Evolutionary conservation across 805 yeast species (phyloP).

Genomic region (Lachancea thermotolerans): DNA sequence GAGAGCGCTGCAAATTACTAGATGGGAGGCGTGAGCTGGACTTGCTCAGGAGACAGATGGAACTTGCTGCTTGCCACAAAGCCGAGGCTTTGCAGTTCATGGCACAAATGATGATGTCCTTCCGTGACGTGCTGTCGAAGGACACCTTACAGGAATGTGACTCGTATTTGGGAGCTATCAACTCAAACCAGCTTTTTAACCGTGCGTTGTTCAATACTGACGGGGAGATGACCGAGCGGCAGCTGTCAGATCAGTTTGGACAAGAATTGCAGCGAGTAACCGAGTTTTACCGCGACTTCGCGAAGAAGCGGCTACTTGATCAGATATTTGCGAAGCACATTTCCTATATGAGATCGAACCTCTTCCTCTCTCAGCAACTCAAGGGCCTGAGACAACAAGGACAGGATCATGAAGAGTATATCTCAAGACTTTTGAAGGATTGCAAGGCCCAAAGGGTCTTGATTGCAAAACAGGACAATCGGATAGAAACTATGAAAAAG

Average conservation of each 20-base stretch:
- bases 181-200: slow-evolving; percentile 5
- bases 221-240: slow-evolving; percentile 1
- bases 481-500: not conserved
- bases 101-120: slow-evolving; percentile 25
- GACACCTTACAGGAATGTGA: slow-evolving; percentile 18
- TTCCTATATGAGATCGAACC: slow-evolving; percentile 19
- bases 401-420: slow-evolving; percentile 9
- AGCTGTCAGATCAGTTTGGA: slow-evolving; percentile 7
- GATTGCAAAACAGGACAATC: slow-evolving; percentile 3
- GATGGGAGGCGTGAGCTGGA: slow-evolving; percentile 19
- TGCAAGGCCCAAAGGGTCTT: slow-evolving; percentile 6
- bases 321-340: slow-evolving; percentile 21
- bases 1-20: slow-evolving; percentile 22
- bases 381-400: slow-evolving; percentile 15
- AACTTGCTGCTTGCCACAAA: slow-evolving; percentile 18
- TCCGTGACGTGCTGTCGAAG: slow-evolving; percentile 16
- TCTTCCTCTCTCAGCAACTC: slow-evolving; percentile 19
- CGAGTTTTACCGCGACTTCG: slow-evolving; percentile 19
- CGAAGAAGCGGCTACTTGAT: slow-evolving; percentile 17
- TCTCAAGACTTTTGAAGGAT: slow-evolving; percentile 7
- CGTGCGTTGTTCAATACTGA: slow-evolving; percentile 5
- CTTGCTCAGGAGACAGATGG: slow-evolving; percentile 12
- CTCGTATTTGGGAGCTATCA: slow-evolving; percentile 13
- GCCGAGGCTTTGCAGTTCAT: slow-evolving; percentile 24
- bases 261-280: slow-evolving; percentile 8